Evolutionary conservation across 1,284 basidiomycete species (phyloP), one percentile per base, ranked within the genome.

Genomic region (Peniophora sp.): DNA sequence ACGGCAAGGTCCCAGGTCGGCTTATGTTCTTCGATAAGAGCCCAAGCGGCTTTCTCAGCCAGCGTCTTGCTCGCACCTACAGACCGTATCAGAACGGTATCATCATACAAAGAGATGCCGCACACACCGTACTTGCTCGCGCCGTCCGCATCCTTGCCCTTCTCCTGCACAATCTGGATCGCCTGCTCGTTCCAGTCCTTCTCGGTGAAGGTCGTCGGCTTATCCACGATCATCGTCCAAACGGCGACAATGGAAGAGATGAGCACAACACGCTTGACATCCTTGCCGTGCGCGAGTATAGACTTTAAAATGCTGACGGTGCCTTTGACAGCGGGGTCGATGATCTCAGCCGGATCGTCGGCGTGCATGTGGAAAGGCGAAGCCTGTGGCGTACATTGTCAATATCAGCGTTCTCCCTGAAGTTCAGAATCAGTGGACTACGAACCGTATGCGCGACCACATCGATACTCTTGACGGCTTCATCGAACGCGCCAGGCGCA

Each of bases 181-280:
- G 76, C 71, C 36, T 72, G 67, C 8, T 77, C 63, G 68, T 90
- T 88, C 88, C 87, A 92, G 63, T 86, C 75, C 1, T 58, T 55
- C 56, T 79, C 77, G 38, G 56, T 69, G 71, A 48, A 53, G 50
- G 23, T n/a, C 19, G 3, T 63, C 1, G 56, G 51, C 41, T 71
- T 64, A 35, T 79, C 63, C 22, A 87, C 68, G 38, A 8, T 5
- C 38, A 41, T 8, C 38, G 38, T 47, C 23, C 23, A 41, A 11
- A 58, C 24, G 2, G 82, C 67, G 0, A 77, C 82, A 50, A 71
- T 68, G 2, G 84, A 85, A 1, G 78, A 78, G 0, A 83, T 86
- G 47, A 89, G 64, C 11, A 89, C 77, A 45, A 90, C 68, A 2
- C 85, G 74, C 61, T 81, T 77, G 52, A 85, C 69, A 5, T 57